These are phyloP conservation scores for Hebeloma cylindrosporum DNA, from an alignment of 768 basidiomycete genomes.

Conservation along the genomic window DNA sequence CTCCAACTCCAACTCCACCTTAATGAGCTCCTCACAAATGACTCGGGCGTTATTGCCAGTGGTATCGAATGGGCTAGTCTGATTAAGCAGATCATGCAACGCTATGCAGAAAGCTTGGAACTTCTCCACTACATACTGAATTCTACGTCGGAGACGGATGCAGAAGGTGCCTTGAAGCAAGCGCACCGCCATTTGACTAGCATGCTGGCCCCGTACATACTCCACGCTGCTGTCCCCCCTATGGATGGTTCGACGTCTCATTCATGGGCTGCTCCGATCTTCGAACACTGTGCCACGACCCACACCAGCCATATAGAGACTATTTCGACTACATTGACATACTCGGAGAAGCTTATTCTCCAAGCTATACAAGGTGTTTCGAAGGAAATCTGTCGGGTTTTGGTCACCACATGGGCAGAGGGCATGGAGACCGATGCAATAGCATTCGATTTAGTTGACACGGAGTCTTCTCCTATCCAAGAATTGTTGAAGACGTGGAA, in stretches of 20 bases:
- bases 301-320: constrained; percentile 28
- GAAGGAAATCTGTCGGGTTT: constrained; percentile 45
- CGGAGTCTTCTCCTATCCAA: neutral
- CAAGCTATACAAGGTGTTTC: constrained; percentile 33
- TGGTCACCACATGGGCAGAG: constrained; percentile 48
- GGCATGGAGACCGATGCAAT: constrained; percentile 32
- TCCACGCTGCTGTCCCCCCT: constrained; percentile 20
- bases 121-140: constrained; percentile 37
- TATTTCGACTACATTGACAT: constrained; percentile 19
- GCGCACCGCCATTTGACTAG: constrained; percentile 28
- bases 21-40: constrained; percentile 21
- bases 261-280: constrained; percentile 37
- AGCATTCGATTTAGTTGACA: constrained; percentile 4
- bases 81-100: constrained; percentile 37
- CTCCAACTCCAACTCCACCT: constrained; percentile 25
- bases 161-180: constrained; percentile 15
- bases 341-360: constrained; percentile 32
- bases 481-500: constrained; percentile 30
- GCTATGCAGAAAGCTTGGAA: constrained; percentile 44
- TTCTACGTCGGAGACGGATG: constrained; percentile 13
- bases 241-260: constrained; percentile 2
- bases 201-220: constrained; percentile 34
- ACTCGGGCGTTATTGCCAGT: constrained; percentile 22
- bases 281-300: constrained; percentile 31
- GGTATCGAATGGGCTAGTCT: constrained; percentile 44